phyloP scores from a whole-genome alignment of 768 basidiomycete species.

The Phlebiopsis gigantea region DNA sequence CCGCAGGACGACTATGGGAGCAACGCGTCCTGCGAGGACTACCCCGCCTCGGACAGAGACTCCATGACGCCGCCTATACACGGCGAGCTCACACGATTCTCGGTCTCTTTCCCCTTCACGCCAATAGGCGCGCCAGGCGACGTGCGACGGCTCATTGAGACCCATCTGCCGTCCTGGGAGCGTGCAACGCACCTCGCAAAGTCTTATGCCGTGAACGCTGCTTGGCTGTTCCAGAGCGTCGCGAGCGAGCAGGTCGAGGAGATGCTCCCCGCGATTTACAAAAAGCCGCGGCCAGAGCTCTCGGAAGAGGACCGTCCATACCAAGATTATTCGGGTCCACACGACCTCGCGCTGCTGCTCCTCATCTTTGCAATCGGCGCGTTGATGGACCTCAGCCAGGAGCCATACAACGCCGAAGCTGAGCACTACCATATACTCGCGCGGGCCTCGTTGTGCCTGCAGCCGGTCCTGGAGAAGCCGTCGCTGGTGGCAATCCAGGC shows the following conservation, averaged over 20 bases:
- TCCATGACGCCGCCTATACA: constrained; percentile 26
- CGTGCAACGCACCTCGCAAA: constrained; percentile 41
- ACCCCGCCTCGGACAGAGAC: constrained; percentile 22
- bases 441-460: constrained; percentile 57
- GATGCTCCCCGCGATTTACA: constrained; percentile 55
- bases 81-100: constrained; percentile 40
- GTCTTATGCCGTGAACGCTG: constrained; percentile 42
- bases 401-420: constrained; percentile 30
- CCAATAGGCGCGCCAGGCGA: constrained; percentile 45
- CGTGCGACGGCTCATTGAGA: constrained; percentile 45
- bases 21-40: constrained; percentile 18
- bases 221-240: constrained; percentile 49
- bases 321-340: constrained; percentile 33
- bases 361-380: constrained; percentile 28
- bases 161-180: constrained; percentile 49
- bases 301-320: constrained; percentile 18
- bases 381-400: constrained; percentile 25
- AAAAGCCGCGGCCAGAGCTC: constrained; percentile 14
- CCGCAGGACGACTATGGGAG: constrained; percentile 2
- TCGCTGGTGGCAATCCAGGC: constrained; percentile 66
- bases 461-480: constrained; percentile 68
- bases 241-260: constrained; percentile 54
- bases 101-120: constrained; percentile 59
- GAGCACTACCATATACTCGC: constrained; percentile 64
- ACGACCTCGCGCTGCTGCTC: constrained; percentile 28